Conservation (phyloP, 1,139 yeast species). For the Wickerhamomyces sp. region DNA sequence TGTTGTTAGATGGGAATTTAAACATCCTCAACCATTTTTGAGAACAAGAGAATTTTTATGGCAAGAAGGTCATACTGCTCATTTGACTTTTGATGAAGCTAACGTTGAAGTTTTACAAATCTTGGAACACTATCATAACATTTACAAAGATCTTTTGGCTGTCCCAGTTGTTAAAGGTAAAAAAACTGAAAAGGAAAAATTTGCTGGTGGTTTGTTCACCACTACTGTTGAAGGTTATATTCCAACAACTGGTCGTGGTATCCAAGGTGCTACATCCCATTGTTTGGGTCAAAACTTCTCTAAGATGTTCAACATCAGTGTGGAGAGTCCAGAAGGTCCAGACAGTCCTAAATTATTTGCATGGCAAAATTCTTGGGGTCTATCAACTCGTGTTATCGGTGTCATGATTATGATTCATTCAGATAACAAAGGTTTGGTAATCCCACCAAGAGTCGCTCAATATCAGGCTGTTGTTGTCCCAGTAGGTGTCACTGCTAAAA, state of each 20-base stretch:
- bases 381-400: slow-evolving; percentile 97
- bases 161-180: slow-evolving; percentile 95
- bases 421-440: slow-evolving; percentile 95
- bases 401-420: slow-evolving; percentile 99
- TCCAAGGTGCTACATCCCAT: slow-evolving; percentile 98
- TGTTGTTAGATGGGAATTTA: slow-evolving; percentile 99
- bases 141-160: slow-evolving; percentile 89
- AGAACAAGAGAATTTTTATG: slow-evolving; percentile 98
- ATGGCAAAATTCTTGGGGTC: slow-evolving; percentile 99
- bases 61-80: slow-evolving; percentile 99
- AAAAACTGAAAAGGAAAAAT: slow-evolving; percentile 96
- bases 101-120: slow-evolving; percentile 79
- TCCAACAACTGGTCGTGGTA: slow-evolving; percentile 98
- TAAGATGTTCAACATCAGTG: slow-evolving; percentile 93
- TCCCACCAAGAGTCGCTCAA: slow-evolving; percentile 97
- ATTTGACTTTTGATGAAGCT: slow-evolving; percentile 76
- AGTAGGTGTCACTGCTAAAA: slow-evolving; percentile 88
- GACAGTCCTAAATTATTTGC: slow-evolving; percentile 85
- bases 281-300: slow-evolving; percentile 98
- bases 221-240: slow-evolving; percentile 96
- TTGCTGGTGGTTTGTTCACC: slow-evolving; percentile 96
- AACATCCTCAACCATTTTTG: slow-evolving; percentile 98
- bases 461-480: slow-evolving; percentile 90
- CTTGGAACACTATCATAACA: slow-evolving; percentile 76
- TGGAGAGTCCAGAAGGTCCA: slow-evolving; percentile 88